phyloP scores from a whole-genome alignment of 768 basidiomycete species.

The Collybia sp. region DNA sequence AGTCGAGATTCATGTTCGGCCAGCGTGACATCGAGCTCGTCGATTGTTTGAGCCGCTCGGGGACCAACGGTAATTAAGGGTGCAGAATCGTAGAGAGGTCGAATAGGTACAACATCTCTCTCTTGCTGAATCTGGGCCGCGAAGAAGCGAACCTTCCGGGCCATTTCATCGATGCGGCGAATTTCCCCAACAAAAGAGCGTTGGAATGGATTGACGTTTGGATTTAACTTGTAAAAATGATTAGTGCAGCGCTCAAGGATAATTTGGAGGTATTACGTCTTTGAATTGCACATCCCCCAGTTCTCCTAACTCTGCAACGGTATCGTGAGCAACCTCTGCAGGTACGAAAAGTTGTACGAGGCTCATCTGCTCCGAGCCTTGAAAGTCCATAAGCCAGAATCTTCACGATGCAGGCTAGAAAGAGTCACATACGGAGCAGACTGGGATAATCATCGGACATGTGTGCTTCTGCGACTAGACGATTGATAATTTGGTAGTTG shows the following conservation, averaged over 20 bases:
- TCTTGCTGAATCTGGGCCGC: constrained; percentile 80
- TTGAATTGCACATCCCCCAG: constrained; percentile 96
- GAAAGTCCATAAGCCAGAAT: constrained; percentile 9
- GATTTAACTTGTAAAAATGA: constrained; percentile 66
- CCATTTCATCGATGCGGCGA: constrained; percentile 93
- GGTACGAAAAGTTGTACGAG: constrained; percentile 96
- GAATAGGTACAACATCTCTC: constrained; percentile 75
- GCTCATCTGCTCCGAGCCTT: constrained; percentile 98
- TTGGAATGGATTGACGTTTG: constrained; percentile 94
- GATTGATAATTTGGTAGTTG: too few species aligned
- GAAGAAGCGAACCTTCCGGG: constrained; percentile 91
- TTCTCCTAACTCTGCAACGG: constrained; percentile 92
- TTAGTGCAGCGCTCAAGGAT: constrained; percentile 1
- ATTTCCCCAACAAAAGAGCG: constrained; percentile 97
- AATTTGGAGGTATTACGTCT: constrained; percentile 56
- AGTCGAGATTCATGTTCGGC: constrained; percentile 83
- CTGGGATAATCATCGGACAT: constrained; percentile 85
- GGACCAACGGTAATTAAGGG: constrained; percentile 89
- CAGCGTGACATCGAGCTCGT: constrained; percentile 87
- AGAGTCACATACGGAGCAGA: constrained; percentile 62
- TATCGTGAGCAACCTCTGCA: constrained; percentile 95
- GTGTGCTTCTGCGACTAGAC: too few species aligned
- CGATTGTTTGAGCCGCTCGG: constrained; percentile 87
- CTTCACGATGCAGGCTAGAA: background rate
- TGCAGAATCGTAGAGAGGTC: constrained; percentile 82